Evolutionary conservation across 306 rosid genomes (phyloP), one percentile per base, ranked within the genome.

Genomic region (Glycine tomentella): DNA sequence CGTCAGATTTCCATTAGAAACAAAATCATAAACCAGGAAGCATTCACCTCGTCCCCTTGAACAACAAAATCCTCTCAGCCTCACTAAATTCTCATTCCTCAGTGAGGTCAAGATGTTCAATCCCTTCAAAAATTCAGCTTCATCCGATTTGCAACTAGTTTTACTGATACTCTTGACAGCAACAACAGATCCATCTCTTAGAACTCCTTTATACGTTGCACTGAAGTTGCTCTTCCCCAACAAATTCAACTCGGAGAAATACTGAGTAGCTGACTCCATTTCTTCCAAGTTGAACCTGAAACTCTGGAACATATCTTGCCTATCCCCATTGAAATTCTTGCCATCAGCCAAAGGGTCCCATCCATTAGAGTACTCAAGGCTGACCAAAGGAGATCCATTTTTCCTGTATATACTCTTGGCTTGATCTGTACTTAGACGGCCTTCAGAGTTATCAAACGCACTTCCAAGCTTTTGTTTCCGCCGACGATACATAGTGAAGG

Each of bases 21-120:
- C 94, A 68, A 86, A 89, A 65, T 93, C 98, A 78, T 88, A 91
- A 17, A 95, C 68, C 69, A 95, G 88, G 77, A 91, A 91, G 87
- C 99, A 95, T 83, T 95, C 99, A 4, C 99, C 98, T 0, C 99
- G 91, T 55, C 94, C 99, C 83, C 90, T 93, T 5, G 98, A 95
- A 76, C 99, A 95, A 79, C 99, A 95, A 56, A 95, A 91, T 9
- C 99, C 99, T 84, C 99, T 87, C 79, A 95, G 62, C 75, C 85
- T 89, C 69, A 85, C 96, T 33, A 95, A 84, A 79, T 95, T 91
- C 75, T 93, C 97, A 52, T 91, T 93, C 87, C 96, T 89, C 65
- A 93, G 71, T 0, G 91, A 91, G 38, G 99, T 88, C 85, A 95
- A 85, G 64, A 87, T 82, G 88, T 89, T 91, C 87, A 95, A 65